Base-by-base conservation (phyloP, 106 monocot species). In the Apostasia ramifera region DNA sequence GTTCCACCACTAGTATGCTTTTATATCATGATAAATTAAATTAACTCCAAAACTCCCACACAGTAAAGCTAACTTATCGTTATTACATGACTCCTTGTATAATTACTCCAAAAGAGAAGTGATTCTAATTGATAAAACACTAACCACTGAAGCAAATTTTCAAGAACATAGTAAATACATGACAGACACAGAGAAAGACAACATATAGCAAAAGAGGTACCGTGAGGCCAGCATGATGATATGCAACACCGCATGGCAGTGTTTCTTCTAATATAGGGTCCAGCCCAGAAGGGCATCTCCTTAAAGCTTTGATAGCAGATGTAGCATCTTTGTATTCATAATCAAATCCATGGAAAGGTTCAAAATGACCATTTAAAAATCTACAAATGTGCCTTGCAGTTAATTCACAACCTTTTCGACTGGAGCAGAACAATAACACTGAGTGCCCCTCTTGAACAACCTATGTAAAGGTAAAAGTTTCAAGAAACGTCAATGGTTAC, bases 151-250 rank as follows among this genome's bases (percentile, higher is more conserved):
- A 26, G 26, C 26, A 26, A 26, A 26, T 26, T 26, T 26, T 26
- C 26, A 26, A 67, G 3, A 15, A 37, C 5, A 38, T 39, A 42
- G 51, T 40, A 39, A 11, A 41, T 40, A 40, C 50, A 50, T 45
- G 9, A 11, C 5, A 1, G 6, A 15, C 48, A 61, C 10, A 26
- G 54, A 55, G 15, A 9, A 38, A 6, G 5, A 10, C 37, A 76
- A 57, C 2, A 48, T 51, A 59, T 42, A 66, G 7, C 5, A 45
- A 37, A 55, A 13, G 46, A 10, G 61, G 48, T 84, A 98, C 97
- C 75, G 97, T 98, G 10, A 98, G 87, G 15, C 97, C 97, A 74
- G 97, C 97, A 87, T 98, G 97, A 73, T 98, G 97, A 83, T 93
- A 93, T 37, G 90, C 97, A 67, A 98, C 90, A 70, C 97, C 97